Evolutionary conservation across 2,329 filamentous ascomycete species (phyloP), one percentile per base, ranked within the genome.

Genomic region (Periconia macrospinosa): DNA sequence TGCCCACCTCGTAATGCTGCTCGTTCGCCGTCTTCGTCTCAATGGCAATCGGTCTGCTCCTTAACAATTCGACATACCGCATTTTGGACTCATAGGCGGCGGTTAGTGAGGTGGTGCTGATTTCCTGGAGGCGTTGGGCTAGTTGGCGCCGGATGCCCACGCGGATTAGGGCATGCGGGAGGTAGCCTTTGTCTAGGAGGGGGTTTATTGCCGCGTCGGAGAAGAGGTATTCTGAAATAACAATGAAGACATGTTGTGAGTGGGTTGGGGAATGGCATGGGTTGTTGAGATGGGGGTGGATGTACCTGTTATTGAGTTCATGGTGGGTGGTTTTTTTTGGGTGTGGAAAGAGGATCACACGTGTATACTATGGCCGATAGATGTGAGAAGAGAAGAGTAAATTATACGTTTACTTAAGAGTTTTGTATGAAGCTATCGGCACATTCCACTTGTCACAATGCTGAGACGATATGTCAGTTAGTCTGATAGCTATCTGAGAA

Each of bases 1-100:
- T 88, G 40, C 84, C 85, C 41, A 90, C 86, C 73, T 90, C 87
- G 66, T 90, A 90, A 71, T 90, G 87, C 77, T 90, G 87, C 62
- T 82, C 76, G 68, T 90, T 89, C 19, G 87, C 86, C 2, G 79
- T 75, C 3, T 78, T 79, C 1, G 86, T 88, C 69, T 87, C 84
- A 60, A 89, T 81, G n/a, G 87, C 87, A 57, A 90, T 89, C 11
- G 86, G 86, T 35, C 81, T 77, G 15, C 74, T 77, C 18, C 84
- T 79, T n/a, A 89, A 76, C 3, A 79, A 71, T 48, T 83, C 76
- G 11, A 90, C 79, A 66, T 86, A 89, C 20, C 75, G 74, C 81
- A 88, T 86, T 69, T 89, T 90, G 53, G 78, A 79, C 53, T 79
- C 78, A 55, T 83, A 83, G 15, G 78, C 79, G 23, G 79, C 76